These are phyloP conservation scores for Teratosphaeria zuluensis DNA, from an alignment of 2,329 filamentous ascomycete species.

Conservation along the genomic window DNA sequence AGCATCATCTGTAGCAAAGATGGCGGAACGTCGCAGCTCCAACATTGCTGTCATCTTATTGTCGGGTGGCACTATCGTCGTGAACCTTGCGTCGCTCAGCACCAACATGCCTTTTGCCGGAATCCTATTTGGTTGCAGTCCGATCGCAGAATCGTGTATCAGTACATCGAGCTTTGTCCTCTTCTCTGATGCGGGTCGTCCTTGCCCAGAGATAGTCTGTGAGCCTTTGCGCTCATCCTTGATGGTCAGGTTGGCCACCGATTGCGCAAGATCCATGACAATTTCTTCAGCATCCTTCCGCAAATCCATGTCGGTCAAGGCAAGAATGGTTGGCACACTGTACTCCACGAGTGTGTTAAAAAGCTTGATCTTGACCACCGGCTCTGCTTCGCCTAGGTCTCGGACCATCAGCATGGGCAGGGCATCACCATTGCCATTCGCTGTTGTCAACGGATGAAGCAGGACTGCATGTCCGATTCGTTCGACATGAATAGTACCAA, in stretches of 20 bases:
- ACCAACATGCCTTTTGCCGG: conserved; percentile 69
- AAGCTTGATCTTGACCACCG: conserved; percentile 77
- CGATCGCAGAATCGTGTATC: conserved; percentile 70
- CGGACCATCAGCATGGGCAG: conserved; percentile 72
- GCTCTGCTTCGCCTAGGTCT: conserved; percentile 88
- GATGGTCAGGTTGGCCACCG: conserved; percentile 44
- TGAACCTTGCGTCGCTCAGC: conserved; percentile 65
- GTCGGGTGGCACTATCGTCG: conserved; percentile 56
- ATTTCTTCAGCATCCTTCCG: conserved; percentile 43
- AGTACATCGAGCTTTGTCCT: conserved; percentile 59
- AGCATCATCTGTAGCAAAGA: conserved; percentile 64
- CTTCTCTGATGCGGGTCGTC: conserved; percentile 24
- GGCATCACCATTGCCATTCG: conserved; percentile 27
- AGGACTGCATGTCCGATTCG: conserved; percentile 49
- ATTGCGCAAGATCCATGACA: conserved; percentile 65
- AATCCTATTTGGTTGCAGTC: conserved; percentile 69
- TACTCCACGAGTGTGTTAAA: conserved; percentile 84
- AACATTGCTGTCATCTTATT: conserved; percentile 54
- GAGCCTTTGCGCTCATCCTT: conserved; percentile 15
- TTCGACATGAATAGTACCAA: conserved; percentile 58
- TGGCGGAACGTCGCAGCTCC: conserved; percentile 67
- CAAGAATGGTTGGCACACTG: conserved; percentile 71
- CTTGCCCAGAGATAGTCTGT: conserved; percentile 4
- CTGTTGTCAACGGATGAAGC: conserved; percentile 49
- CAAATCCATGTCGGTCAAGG: conserved; percentile 56